A percentile compares a stretch with the other conserved stretches of the same genome.
Conservation (phyloP, 129 eudicot species). For the Artemisia argyi region DNA sequence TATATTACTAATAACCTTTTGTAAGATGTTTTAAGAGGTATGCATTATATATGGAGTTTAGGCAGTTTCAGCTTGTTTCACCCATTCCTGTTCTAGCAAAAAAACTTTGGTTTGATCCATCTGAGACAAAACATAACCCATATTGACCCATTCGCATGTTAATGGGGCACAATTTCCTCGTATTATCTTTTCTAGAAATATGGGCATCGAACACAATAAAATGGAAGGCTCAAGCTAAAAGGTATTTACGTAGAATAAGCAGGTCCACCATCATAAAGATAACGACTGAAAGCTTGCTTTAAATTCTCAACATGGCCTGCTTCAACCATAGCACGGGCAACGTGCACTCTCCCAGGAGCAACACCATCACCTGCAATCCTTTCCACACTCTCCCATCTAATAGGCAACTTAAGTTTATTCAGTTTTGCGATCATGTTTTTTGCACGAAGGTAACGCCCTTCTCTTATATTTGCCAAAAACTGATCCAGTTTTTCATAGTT, state of each 20-base stretch:
- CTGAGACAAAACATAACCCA: background rate
- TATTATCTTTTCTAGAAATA: too few relatives aligned
- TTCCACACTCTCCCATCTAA: conserved; percentile 75
- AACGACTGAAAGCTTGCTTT: conserved; percentile 84
- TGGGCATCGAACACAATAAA: background rate
- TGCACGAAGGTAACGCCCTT: conserved; percentile 87
- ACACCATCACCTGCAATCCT: conserved; percentile 91
- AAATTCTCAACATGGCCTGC: conserved; percentile 93
- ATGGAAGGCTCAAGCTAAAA: background rate
- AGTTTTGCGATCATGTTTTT: conserved; percentile 80
- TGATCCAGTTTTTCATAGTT: conserved; percentile 55
- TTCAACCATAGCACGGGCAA: conserved; percentile 95
- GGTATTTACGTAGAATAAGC: conserved; percentile 76
- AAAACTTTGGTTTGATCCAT: too few relatives aligned
- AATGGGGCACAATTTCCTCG: too few relatives aligned
- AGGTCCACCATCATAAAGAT: conserved; percentile 94
- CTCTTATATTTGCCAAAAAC: conserved; percentile 69
- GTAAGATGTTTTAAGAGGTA: too few relatives aligned
- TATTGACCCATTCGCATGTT: background rate
- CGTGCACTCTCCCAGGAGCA: conserved; percentile 95
- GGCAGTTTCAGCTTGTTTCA: too few relatives aligned
- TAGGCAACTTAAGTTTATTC: conserved; percentile 71
- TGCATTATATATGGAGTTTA: too few relatives aligned
- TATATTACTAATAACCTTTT: too few relatives aligned
- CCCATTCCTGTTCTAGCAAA: too few relatives aligned